A percentile compares a stretch with the other conserved stretches of the same genome.
Evolutionary conservation across 768 basidiomycete genomes (phyloP).

Genomic region (Kockovaella imperatae): DNA sequence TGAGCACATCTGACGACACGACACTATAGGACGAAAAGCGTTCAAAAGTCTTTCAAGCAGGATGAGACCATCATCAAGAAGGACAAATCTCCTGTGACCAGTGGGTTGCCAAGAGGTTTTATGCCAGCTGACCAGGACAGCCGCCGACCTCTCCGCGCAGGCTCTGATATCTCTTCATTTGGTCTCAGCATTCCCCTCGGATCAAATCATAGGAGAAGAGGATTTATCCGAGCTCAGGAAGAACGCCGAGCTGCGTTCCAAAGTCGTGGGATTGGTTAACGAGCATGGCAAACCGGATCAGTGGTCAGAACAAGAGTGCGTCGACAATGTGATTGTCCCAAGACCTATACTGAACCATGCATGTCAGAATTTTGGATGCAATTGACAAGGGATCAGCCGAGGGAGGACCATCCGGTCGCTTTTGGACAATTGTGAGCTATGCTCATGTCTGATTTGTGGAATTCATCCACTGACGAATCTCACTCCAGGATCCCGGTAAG

Average conservation of each 20-base stretch:
- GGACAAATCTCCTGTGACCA: slow-evolving; percentile 87
- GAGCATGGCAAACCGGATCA: slow-evolving; percentile 50
- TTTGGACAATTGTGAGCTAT: slow-evolving; percentile 45
- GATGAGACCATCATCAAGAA: slow-evolving; percentile 80
- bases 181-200: slow-evolving; percentile 64
- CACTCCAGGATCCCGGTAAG: slow-evolving; percentile 18
- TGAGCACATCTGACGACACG: background rate
- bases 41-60: slow-evolving; percentile 76
- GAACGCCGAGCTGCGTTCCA: slow-evolving; percentile 52
- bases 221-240: slow-evolving; percentile 71
- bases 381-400: slow-evolving; percentile 66
- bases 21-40: slow-evolving; percentile 56
- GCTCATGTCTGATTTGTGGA: background rate
- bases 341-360: background rate
- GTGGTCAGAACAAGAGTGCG: slow-evolving; percentile 34
- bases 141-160: slow-evolving; percentile 90
- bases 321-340: too few relatives aligned
- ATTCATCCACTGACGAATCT: slow-evolving; percentile 7
- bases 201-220: slow-evolving; percentile 91
- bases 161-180: slow-evolving; percentile 82
- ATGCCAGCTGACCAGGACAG: slow-evolving; percentile 46
- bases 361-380: slow-evolving; percentile 61
- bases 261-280: slow-evolving; percentile 75
- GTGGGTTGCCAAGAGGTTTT: slow-evolving; percentile 48
- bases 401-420: slow-evolving; percentile 60